Evolutionary conservation across 2,329 filamentous ascomycete genomes (phyloP).

Genomic region (Endoconidiophora polonica): DNA sequence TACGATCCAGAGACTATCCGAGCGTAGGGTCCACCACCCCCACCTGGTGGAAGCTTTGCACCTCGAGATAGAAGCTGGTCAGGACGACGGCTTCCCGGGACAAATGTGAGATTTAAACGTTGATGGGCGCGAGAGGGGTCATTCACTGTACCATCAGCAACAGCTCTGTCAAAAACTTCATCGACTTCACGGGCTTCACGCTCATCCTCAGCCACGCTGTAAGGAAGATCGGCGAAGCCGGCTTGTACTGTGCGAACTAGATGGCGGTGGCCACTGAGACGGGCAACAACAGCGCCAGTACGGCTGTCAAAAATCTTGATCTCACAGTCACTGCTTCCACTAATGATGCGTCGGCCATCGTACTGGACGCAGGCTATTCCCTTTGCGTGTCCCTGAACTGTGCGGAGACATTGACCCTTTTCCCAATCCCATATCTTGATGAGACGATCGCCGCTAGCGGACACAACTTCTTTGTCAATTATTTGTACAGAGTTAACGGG

Average conservation of each 20-base stretch:
- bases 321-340: constrained; percentile 88
- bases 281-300: constrained; percentile 77
- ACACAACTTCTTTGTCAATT: constrained; percentile 70
- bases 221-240: constrained; percentile 76
- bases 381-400: constrained; percentile 74
- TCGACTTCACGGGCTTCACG: constrained; percentile 59
- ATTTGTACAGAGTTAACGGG: constrained; percentile 96
- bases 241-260: constrained; percentile 91
- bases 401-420: constrained; percentile 57
- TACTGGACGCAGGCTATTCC: constrained; percentile 97
- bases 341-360: constrained; percentile 83
- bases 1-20: constrained; percentile 97
- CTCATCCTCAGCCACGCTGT: constrained; percentile 58
- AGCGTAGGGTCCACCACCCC: constrained; percentile 74
- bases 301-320: constrained; percentile 86
- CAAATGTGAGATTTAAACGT: constrained; percentile 29
- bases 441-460: constrained; percentile 80
- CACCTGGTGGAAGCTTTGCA: constrained; percentile 76
- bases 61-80: constrained; percentile 65
- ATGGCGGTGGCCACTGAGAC: constrained; percentile 62
- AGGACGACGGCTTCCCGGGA: constrained; percentile 58
- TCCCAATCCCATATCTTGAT: constrained; percentile 94
- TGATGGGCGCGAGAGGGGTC: constrained; percentile 18
- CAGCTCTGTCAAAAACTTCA: constrained; percentile 48
- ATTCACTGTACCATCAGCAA: constrained; percentile 33